Percentiles rank a stretch among this genome's conserved stretches.
These are phyloP conservation scores for Trichothecium sympodiale DNA, from an alignment of 2,329 filamentous ascomycete genomes.

Conservation along the genomic window DNA sequence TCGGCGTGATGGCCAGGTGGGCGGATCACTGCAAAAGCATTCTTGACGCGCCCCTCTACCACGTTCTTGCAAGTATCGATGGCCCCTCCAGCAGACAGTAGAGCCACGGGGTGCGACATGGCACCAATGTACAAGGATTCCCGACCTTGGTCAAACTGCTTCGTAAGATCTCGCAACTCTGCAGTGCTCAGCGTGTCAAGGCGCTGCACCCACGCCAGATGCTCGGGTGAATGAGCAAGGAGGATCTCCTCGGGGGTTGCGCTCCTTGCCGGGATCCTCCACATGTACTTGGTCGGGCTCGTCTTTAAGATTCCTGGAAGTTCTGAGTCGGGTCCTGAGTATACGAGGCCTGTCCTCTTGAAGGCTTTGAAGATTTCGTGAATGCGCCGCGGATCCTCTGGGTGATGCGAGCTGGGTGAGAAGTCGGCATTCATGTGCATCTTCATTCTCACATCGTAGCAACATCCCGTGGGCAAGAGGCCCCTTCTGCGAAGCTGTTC, in stretches of 20 bases:
- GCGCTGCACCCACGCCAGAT: conserved; percentile 66
- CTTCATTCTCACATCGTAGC: conserved; percentile 93
- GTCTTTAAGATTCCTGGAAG: conserved; percentile 38
- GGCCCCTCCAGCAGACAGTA: conserved; percentile 80
- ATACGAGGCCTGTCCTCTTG: conserved; percentile 70
- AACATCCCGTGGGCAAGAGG: conserved; percentile 61
- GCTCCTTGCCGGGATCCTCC: conserved; percentile 66
- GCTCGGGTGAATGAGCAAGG: conserved; percentile 63
- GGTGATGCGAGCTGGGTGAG: conserved; percentile 67
- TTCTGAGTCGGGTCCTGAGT: conserved; percentile 43
- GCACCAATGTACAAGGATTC: conserved; percentile 77
- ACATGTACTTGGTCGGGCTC: conserved; percentile 52
- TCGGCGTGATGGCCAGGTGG: conserved; percentile 95
- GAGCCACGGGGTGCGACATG: conserved; percentile 69
- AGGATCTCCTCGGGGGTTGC: conserved; percentile 74
- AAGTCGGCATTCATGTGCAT: conserved; percentile 82
- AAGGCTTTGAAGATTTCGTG: conserved; percentile 88
- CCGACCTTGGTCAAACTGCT: conserved; percentile 47
- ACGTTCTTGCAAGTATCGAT: conserved; percentile 96
- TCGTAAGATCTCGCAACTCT: conserved; percentile 58
- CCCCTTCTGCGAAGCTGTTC: conserved; percentile 30
- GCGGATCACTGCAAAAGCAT: conserved; percentile 89
- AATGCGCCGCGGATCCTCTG: conserved; percentile 87
- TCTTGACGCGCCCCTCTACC: conserved; percentile 72
- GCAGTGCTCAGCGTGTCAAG: conserved; percentile 43